Percentiles rank a stretch among this genome's conserved stretches.
Conservation (phyloP, 2,329 filamentous ascomycete genomes). For the Trichophyton equinum region DNA sequence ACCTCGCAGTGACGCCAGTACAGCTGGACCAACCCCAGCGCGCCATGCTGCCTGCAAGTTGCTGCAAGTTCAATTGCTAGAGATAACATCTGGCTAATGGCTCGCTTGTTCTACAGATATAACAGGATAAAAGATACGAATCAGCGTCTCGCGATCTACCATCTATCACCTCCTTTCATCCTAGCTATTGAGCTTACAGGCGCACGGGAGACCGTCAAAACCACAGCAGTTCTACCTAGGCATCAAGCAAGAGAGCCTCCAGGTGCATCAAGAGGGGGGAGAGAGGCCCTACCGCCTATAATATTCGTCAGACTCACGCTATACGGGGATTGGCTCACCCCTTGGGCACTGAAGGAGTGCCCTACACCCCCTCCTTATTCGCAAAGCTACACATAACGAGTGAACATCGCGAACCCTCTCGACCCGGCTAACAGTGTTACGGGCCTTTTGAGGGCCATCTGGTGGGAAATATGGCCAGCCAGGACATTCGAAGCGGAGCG, state of each 20-base stretch:
- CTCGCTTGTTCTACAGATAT: neutral
- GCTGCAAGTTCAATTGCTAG: neutral
- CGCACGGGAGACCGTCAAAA: neutral
- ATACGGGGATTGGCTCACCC: neutral
- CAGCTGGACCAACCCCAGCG: neutral
- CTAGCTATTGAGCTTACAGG: neutral
- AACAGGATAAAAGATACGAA: neutral
- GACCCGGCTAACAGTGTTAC: neutral
- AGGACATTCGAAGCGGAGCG: neutral
- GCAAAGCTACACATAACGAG: neutral
- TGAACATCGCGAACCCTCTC: neutral
- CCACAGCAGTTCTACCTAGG: neutral
- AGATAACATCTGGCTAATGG: neutral
- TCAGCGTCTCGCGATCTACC: constrained; percentile 2
- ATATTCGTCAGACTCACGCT: neutral
- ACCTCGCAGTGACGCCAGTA: neutral
- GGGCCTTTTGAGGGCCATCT: neutral
- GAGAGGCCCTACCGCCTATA: neutral
- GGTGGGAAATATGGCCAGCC: neutral
- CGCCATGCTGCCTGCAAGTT: constrained; percentile 1
- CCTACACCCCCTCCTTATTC: neutral
- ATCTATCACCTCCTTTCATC: neutral
- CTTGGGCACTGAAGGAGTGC: constrained; percentile 1
- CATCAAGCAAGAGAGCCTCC: neutral
- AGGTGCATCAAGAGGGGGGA: neutral